Conservation (phyloP, 768 basidiomycete species). For the Podaxis sp. region DNA sequence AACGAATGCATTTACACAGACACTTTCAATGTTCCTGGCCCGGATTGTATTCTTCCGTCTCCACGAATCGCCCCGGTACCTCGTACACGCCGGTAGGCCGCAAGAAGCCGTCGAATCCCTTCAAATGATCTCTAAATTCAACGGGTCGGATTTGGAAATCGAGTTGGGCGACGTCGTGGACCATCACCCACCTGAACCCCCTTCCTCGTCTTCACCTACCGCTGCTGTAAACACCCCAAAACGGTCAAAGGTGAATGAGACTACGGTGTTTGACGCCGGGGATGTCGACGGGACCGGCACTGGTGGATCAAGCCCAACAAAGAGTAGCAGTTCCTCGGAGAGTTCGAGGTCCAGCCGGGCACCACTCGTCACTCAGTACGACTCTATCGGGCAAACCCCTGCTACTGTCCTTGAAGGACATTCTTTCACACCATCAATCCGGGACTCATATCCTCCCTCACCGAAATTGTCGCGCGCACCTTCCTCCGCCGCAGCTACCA, state of each 20-base stretch:
- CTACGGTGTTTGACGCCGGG: conserved; percentile 34
- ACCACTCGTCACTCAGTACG: conserved; percentile 9
- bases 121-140: conserved; percentile 82
- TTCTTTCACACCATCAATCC: background rate
- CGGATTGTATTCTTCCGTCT: conserved; percentile 90
- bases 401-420: conserved; percentile 9
- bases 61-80: conserved; percentile 92
- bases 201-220: conserved; percentile 4
- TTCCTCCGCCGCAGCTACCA: background rate
- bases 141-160: conserved; percentile 70
- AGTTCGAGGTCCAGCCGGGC: conserved; percentile 2
- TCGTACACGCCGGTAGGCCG: conserved; percentile 85
- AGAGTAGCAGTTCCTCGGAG: background rate
- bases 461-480: background rate
- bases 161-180: conserved; percentile 70
- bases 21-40: conserved; percentile 80
- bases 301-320: conserved; percentile 13
- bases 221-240: conserved; percentile 18
- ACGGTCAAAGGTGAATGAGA: conserved; percentile 21
- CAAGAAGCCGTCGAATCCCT: conserved; percentile 84
- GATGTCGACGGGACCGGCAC: conserved; percentile 25
- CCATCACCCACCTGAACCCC: conserved; percentile 30
- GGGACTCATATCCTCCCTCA: background rate
- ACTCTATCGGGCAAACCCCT: conserved; percentile 3
- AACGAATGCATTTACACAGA: conserved; percentile 46